phyloP scores from a whole-genome alignment of 2,329 filamentous ascomycete species.

The Aspergillus tubingensis region DNA sequence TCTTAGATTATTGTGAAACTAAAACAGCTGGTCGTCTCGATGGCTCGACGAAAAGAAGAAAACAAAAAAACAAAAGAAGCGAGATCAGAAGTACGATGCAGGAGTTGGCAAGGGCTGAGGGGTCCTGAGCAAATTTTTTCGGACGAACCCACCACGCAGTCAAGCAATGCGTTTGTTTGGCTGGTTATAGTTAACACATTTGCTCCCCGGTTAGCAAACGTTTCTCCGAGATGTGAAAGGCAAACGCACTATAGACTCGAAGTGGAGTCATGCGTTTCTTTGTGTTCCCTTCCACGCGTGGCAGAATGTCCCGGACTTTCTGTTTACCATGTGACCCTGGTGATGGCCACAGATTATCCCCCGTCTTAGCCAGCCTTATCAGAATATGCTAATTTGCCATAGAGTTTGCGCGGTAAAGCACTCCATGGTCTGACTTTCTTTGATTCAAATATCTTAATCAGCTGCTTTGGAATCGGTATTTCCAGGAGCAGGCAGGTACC shows the following conservation, averaged over 20 bases:
- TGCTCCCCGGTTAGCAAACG: not conserved
- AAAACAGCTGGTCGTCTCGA: not conserved
- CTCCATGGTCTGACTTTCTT: too few relatives aligned
- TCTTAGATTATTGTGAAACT: not conserved
- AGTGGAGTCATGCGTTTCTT: not conserved
- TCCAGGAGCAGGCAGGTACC: too few relatives aligned
- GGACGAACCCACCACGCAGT: not conserved
- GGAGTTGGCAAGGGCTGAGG: not conserved
- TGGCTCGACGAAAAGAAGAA: not conserved
- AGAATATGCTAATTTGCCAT: too few relatives aligned
- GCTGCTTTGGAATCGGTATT: too few relatives aligned
- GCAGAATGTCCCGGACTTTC: not conserved
- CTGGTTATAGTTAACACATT: not conserved
- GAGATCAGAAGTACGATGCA: not conserved
- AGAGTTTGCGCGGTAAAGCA: too few relatives aligned
- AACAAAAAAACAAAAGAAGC: not conserved
- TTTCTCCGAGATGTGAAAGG: not conserved
- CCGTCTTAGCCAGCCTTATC: not conserved
- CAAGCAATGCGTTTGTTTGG: not conserved
- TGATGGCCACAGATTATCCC: not conserved
- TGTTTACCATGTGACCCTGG: not conserved
- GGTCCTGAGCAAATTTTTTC: not conserved
- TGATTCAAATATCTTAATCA: too few relatives aligned
- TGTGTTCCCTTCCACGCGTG: not conserved
- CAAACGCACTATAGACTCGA: not conserved